Conservation (phyloP, 192 early-diverging fungal species). For the Gaertneriomyces semiglobifer region DNA sequence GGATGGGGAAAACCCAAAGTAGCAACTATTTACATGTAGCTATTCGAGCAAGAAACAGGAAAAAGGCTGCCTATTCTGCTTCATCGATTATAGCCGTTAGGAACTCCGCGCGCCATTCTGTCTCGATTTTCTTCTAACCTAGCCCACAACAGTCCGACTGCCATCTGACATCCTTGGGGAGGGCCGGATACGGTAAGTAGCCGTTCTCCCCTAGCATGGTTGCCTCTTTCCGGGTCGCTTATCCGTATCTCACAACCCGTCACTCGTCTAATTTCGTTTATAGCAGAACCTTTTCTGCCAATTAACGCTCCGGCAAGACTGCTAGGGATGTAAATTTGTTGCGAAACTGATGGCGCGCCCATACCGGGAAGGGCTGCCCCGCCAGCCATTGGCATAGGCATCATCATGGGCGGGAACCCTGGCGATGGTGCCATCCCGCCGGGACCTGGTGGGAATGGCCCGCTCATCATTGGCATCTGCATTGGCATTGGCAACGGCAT, state of each 20-base stretch:
- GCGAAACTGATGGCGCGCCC: conserved; percentile 27
- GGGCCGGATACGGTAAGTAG: conserved; percentile 90
- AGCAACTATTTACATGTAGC: too few relatives aligned
- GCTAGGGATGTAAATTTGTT: conserved; percentile 88
- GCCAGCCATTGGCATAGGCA: conserved; percentile 1
- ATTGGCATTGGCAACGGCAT: background rate
- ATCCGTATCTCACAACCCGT: conserved; percentile 76
- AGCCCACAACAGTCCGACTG: conserved; percentile 85
- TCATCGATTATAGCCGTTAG: background rate
- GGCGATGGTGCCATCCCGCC: background rate
- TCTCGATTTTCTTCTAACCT: conserved; percentile 77
- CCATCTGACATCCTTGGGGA: conserved; percentile 82
- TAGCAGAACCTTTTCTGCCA: conserved; percentile 75
- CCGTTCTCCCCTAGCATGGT: conserved; percentile 59
- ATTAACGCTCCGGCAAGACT: conserved; percentile 98
- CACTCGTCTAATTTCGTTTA: conserved; percentile 48
- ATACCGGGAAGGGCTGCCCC: conserved; percentile 17
- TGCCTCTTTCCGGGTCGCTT: conserved; percentile 73
- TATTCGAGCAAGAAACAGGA: too few relatives aligned
- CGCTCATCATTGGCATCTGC: background rate
- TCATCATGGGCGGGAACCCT: background rate
- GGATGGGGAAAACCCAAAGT: too few relatives aligned
- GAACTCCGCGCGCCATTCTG: background rate
- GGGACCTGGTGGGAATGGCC: background rate
- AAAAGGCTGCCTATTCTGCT: too few relatives aligned